Conservation (phyloP, 2,329 filamentous ascomycete species). For the Penicillium nordicum region DNA sequence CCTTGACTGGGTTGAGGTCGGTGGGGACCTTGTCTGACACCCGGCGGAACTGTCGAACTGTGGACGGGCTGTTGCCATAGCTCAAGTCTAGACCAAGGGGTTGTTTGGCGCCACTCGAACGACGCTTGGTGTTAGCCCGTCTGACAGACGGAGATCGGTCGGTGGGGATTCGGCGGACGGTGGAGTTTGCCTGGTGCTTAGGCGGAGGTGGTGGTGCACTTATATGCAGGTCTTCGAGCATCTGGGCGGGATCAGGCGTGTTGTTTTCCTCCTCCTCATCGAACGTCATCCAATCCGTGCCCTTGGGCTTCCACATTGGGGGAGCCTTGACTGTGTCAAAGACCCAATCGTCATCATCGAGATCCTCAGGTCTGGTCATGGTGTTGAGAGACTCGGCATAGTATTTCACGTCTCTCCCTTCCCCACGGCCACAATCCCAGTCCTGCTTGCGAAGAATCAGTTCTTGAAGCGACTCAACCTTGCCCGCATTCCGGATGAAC, state of each 20-base stretch:
- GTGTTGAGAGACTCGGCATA: constrained; percentile 89
- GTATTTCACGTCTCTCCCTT: constrained; percentile 70
- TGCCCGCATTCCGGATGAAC: constrained; percentile 83
- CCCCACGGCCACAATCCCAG: constrained; percentile 71
- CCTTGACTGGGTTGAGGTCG: constrained; percentile 23
- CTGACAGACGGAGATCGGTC: constrained; percentile 42
- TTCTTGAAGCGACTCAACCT: constrained; percentile 82
- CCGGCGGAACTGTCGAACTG: constrained; percentile 84
- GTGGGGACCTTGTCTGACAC: constrained; percentile 65
- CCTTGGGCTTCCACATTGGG: constrained; percentile 58
- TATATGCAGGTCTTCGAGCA: constrained; percentile 40
- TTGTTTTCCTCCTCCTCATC: constrained; percentile 31
- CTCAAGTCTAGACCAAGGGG: constrained; percentile 86
- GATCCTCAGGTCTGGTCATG: constrained; percentile 57
- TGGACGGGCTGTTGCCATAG: constrained; percentile 90
- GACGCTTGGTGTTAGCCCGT: constrained; percentile 40
- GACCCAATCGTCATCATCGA: constrained; percentile 86
- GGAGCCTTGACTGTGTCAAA: constrained; percentile 84
- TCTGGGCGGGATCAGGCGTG: constrained; percentile 30
- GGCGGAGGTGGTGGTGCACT: constrained; percentile 45
- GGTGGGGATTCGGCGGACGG: constrained; percentile 48
- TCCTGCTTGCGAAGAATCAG: constrained; percentile 76
- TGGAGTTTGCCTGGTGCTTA: constrained; percentile 58
- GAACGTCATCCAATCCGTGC: constrained; percentile 44
- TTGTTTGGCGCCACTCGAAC: constrained; percentile 59